phyloP scores from a whole-genome alignment of 2,329 filamentous ascomycete species.

The Pyrenochaeta sp. region DNA sequence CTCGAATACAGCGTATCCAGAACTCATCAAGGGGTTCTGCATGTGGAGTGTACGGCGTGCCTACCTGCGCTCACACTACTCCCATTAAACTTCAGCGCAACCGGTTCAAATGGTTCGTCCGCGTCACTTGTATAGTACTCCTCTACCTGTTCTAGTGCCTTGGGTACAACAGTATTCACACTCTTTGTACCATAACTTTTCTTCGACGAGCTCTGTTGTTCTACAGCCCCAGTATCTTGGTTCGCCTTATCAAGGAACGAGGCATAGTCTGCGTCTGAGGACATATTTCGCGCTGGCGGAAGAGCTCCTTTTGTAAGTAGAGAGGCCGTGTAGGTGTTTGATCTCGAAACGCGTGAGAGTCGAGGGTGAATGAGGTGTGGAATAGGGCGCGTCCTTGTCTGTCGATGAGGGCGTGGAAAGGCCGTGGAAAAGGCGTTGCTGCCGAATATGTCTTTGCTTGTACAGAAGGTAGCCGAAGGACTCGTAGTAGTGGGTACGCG shows the following conservation, averaged over 20 bases:
- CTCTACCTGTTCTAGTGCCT: slow-evolving; percentile 51
- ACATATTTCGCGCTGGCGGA: slow-evolving; percentile 59
- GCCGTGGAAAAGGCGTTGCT: neutral
- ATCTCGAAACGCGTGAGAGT: neutral
- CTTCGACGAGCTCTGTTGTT: slow-evolving; percentile 34
- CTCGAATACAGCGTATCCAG: neutral
- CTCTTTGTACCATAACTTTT: slow-evolving; percentile 44
- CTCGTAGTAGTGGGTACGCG: neutral
- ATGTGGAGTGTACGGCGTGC: slow-evolving; percentile 2
- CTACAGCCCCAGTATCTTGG: slow-evolving; percentile 60
- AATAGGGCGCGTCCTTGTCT: neutral
- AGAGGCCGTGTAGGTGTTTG: neutral
- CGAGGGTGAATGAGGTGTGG: neutral
- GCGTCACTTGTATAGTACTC: slow-evolving; percentile 81
- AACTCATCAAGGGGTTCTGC: neutral
- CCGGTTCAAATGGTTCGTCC: slow-evolving; percentile 84
- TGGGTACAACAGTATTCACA: slow-evolving; percentile 66
- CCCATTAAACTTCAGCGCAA: slow-evolving; percentile 70
- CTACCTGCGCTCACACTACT: slow-evolving; percentile 65
- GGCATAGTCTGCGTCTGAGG: slow-evolving; percentile 82
- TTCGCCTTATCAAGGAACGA: slow-evolving; percentile 90
- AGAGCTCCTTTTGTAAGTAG: neutral
- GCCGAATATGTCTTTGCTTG: neutral
- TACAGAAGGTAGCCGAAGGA: neutral
- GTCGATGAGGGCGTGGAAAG: neutral